Conservation (phyloP, 257 asterid species). For the Hygrophila difformis region DNA sequence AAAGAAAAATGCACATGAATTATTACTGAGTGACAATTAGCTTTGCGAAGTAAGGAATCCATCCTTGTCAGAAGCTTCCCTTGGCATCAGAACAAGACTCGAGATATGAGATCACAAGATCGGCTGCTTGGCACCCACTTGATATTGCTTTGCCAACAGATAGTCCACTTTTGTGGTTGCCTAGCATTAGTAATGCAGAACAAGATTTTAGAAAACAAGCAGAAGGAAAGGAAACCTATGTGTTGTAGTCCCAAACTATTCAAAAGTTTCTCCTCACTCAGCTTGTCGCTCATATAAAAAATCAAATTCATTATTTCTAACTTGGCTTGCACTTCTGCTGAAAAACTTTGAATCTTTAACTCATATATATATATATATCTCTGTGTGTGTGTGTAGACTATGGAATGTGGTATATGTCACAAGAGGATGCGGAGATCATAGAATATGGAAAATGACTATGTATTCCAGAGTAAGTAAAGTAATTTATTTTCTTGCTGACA, state of each 20-base stretch:
- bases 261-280: conserved; percentile 5
- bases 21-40: conserved; percentile 14
- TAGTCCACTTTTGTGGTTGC: conserved; percentile 90
- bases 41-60: neutral
- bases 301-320: conserved; percentile 2
- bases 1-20: neutral
- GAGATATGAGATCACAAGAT: conserved; percentile 75
- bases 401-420: neutral
- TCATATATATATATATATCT: too few relatives aligned
- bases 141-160: conserved; percentile 92
- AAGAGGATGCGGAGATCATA: conserved; percentile 1
- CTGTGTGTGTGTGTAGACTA: too few relatives aligned
- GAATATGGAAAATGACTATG: neutral
- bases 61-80: conserved; percentile 11
- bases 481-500: neutral
- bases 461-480: neutral
- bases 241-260: neutral
- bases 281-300: conserved; percentile 7
- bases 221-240: neutral
- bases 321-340: neutral
- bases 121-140: conserved; percentile 81
- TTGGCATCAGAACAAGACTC: conserved; percentile 27
- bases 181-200: conserved; percentile 27
- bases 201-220: neutral
- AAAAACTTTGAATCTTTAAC: neutral